Evolutionary conservation across 257 asterid genomes (phyloP).

Genomic region (Scutellaria baicalensis): DNA sequence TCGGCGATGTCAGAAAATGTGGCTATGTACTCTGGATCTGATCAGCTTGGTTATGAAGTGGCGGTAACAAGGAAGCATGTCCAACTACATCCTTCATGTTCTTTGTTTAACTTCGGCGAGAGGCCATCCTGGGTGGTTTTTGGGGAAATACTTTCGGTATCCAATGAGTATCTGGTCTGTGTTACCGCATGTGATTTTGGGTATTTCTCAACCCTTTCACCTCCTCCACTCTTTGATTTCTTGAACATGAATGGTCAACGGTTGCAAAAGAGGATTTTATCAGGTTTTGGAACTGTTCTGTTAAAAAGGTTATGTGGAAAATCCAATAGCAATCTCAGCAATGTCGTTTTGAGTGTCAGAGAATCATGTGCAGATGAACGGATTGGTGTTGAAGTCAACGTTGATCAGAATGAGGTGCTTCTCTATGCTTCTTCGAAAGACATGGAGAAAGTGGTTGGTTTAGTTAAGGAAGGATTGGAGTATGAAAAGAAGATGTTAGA

Average conservation of each 20-base stretch:
- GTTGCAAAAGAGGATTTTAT: constrained; percentile 55
- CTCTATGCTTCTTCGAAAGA: constrained; percentile 60
- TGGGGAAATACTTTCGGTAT: constrained; percentile 61
- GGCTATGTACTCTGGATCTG: constrained; percentile 91
- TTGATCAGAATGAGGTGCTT: constrained; percentile 55
- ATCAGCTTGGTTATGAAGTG: constrained; percentile 88
- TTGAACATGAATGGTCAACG: constrained; percentile 42
- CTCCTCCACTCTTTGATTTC: constrained; percentile 60
- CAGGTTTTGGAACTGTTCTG: constrained; percentile 53
- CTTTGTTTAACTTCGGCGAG: constrained; percentile 59
- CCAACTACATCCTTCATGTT: constrained; percentile 83
- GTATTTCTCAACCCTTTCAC: constrained; percentile 43
- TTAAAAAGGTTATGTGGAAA: constrained; percentile 86
- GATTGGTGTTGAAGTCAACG: constrained; percentile 56
- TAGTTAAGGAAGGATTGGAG: constrained; percentile 48
- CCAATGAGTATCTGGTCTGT: constrained; percentile 70
- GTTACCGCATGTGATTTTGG: constrained; percentile 62
- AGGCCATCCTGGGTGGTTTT: constrained; percentile 88
- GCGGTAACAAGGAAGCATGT: constrained; percentile 66
- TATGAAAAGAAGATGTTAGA: constrained; percentile 51
- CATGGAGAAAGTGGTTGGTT: constrained; percentile 45
- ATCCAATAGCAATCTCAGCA: constrained; percentile 34
- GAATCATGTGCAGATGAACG: constrained; percentile 55
- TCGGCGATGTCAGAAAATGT: constrained; percentile 78
- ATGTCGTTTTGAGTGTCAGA: constrained; percentile 54